Base-by-base conservation (phyloP, 257 asterid genomes). In the Solanum boliviense region DNA sequence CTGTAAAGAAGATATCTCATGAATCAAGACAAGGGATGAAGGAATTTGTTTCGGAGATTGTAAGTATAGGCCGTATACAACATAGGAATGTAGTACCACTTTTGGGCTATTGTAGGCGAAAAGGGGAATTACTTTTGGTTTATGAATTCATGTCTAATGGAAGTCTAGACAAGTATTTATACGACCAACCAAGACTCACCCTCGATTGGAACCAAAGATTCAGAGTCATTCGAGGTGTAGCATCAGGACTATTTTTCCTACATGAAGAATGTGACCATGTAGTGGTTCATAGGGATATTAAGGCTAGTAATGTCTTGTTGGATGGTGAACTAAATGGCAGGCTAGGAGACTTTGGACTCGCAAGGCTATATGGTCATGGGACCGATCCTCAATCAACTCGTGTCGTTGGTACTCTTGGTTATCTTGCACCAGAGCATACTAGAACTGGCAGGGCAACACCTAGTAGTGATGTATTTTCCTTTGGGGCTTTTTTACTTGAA, bases 1-100 rank as follows among this genome's bases (percentile, higher is more conserved):
- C 98, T 0, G 96, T 94, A 11, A 95, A 95, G 90, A 89, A 88
- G 75, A 91, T 94, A 18, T 93, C 84, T 41, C 62, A 78, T 39
- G 84, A 78, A 41, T 78, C 84, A 15, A 15, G 56, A 36, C 83
- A 78, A 78, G 65, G 65, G 38, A 78, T 78, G 62, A 78, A 78
- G 36, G 62, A 78, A 78, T 78, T 41, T 41, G 84, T 78, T 78
- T 44, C 62, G 13, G 84, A 41, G 84, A 78, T 78, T 78, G 84
- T 78, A 25, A 78, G 84, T 58, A 78, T 78, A 41, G 84, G 84
- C 1, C 84, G 84, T n/a, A 78, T 78, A 8, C 84, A 78, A 25
- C 84, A 78, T 21, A 78, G 84, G 35, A 78, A 78, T 41, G 34
- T 78, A n/a, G 84, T 78, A 25, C 84, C 65, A 39, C 60, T 78